These are phyloP conservation scores for Candida chilensis DNA, from an alignment of 805 yeast genomes.

Conservation along the genomic window DNA sequence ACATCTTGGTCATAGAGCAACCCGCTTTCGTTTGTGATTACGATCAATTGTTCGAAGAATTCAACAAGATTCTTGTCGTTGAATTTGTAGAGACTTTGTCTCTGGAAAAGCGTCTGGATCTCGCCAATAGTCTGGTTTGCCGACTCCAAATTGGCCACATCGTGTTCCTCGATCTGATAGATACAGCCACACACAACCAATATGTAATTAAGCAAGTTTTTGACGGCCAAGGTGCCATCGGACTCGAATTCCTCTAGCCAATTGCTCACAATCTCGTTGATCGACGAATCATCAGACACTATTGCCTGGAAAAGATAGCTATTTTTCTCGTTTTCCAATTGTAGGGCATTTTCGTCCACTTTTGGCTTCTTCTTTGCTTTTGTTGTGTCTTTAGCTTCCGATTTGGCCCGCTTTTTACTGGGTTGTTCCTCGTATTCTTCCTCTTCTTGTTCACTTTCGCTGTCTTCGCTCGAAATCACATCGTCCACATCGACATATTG, in stretches of 20 bases:
- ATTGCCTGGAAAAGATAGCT: no score
- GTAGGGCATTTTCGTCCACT: no score
- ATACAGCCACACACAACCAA: conserved; percentile 68
- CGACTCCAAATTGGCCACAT: conserved; percentile 58
- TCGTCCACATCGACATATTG: no score
- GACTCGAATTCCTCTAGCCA: conserved; percentile 48
- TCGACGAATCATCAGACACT: conserved; percentile 38
- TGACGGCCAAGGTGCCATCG: conserved; percentile 38
- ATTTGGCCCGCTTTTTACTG: no score
- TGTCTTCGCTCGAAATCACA: no score
- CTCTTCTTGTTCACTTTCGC: no score
- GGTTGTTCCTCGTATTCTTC: no score
- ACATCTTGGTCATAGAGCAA: conserved; percentile 35
- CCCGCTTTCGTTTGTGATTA: conserved; percentile 53
- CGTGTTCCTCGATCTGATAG: conserved; percentile 63
- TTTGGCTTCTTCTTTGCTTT: no score
- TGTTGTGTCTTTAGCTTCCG: no score
- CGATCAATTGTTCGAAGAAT: conserved; percentile 45
- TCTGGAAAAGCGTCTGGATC: conserved; percentile 50
- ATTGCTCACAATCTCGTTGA: conserved; percentile 40
- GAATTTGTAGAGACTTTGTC: conserved; percentile 38
- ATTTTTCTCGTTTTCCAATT: no score
- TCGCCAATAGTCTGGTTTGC: conserved; percentile 70
- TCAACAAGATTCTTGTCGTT: conserved; percentile 46
- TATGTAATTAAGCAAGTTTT: conserved; percentile 58